phyloP scores from a whole-genome alignment of 176 grass and related monocot species.

The Urochloa ruziziensis region DNA sequence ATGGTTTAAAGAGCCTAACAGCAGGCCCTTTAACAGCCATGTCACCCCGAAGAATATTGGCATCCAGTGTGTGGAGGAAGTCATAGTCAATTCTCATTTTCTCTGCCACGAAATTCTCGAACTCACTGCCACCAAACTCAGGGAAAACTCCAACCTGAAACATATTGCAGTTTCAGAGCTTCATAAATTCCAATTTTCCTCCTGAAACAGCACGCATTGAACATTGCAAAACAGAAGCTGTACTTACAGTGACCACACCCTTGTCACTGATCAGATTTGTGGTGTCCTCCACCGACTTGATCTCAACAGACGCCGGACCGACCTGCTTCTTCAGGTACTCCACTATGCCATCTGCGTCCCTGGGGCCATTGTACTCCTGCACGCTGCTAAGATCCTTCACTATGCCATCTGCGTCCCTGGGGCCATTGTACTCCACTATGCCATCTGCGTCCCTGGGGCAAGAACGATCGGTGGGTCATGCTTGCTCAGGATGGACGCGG shows the following conservation, averaged over 20 bases:
- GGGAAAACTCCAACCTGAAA: slow-evolving; percentile 77
- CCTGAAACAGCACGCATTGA: not conserved
- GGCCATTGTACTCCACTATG: no score
- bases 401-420: no score
- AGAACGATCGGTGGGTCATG: slow-evolving; percentile 45
- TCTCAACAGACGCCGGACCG: slow-evolving; percentile 58
- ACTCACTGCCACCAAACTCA: slow-evolving; percentile 63
- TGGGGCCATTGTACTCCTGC: slow-evolving; percentile 55
- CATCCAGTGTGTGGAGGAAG: slow-evolving; percentile 74
- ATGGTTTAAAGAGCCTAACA: slow-evolving; percentile 88
- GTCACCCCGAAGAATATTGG: slow-evolving; percentile 58
- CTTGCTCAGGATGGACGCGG: slow-evolving; percentile 55
- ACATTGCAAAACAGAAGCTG: not conserved
- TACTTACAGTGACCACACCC: slow-evolving; percentile 64
- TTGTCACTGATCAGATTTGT: slow-evolving; percentile 33
- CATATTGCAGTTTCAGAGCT: not conserved
- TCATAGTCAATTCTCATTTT: slow-evolving; percentile 65
- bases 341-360: slow-evolving; percentile 66
- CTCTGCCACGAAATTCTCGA: slow-evolving; percentile 62
- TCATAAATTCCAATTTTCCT: not conserved
- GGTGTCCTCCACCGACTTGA: slow-evolving; percentile 52
- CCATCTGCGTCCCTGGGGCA: no score
- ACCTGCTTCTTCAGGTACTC: slow-evolving; percentile 73
- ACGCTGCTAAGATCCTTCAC: slow-evolving; percentile 54
- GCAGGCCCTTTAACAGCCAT: slow-evolving; percentile 41